Conservation (phyloP, 257 asterid genomes). For the Anisodus tanguticus region DNA sequence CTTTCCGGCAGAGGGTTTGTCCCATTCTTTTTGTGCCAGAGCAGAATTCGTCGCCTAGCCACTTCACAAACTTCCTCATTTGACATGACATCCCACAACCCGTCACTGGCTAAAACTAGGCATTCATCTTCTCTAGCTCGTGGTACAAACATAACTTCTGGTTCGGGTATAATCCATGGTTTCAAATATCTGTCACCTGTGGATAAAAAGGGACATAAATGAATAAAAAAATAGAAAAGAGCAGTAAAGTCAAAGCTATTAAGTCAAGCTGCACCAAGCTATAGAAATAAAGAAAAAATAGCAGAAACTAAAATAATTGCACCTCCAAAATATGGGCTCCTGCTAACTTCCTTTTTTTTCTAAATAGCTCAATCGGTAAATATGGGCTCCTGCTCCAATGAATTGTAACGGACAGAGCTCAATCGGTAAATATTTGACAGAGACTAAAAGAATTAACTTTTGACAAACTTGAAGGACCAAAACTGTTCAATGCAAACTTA, state of each 20-base stretch:
- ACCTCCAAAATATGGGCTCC: too few species aligned
- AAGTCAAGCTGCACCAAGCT: too few species aligned
- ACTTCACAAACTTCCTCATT: conserved; percentile 76
- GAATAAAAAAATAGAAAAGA: neutral
- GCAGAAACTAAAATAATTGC: too few species aligned
- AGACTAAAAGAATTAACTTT: too few species aligned
- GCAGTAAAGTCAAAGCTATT: neutral
- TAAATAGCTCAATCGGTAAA: too few species aligned
- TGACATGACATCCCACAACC: conserved; percentile 80
- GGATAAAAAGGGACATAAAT: neutral
- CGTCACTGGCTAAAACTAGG: conserved; percentile 79
- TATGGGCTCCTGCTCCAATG: too few species aligned
- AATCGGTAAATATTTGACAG: too few species aligned
- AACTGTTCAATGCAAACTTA: too few species aligned
- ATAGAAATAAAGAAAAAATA: too few species aligned
- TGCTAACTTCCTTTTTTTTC: too few species aligned
- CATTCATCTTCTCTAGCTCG: conserved; percentile 80
- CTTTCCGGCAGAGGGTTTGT: conserved; percentile 43
- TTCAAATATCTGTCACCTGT: conserved; percentile 80
- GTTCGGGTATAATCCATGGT: conserved; percentile 84
- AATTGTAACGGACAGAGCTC: too few species aligned
- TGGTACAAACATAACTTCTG: conserved; percentile 69
- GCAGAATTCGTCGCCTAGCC: conserved; percentile 61
- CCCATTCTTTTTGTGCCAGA: conserved; percentile 83
- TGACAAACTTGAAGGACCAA: too few species aligned